These are phyloP conservation scores for Hymenoscyphus occultus DNA, from an alignment of 2,329 filamentous ascomycete genomes.

Conservation along the genomic window DNA sequence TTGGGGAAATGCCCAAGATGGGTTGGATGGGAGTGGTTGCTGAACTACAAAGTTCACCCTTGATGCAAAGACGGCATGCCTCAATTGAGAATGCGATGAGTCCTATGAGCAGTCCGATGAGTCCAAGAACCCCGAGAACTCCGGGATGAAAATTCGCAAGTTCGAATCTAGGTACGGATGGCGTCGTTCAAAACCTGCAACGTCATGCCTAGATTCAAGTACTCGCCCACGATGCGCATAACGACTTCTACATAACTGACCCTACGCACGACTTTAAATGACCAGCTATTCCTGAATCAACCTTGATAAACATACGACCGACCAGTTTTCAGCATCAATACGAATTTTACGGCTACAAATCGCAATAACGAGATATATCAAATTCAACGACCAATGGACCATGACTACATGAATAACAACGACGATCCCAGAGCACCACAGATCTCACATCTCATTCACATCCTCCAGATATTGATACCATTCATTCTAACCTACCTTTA, in stretches of 20 bases:
- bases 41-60: slow-evolving; percentile 59
- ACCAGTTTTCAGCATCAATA: not conserved
- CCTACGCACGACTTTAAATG: not conserved
- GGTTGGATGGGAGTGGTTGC: slow-evolving; percentile 63
- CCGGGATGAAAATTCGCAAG: not conserved
- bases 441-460: not conserved
- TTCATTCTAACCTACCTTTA: not conserved
- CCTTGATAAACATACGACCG: not conserved
- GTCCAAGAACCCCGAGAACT: not conserved
- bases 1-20: slow-evolving; percentile 46
- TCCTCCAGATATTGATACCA: not conserved
- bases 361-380: not conserved
- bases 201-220: not conserved
- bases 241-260: not conserved
- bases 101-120: slow-evolving; percentile 20
- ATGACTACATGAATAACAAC: not conserved
- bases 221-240: not conserved
- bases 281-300: not conserved
- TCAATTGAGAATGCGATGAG: slow-evolving; percentile 59
- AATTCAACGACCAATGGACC: not conserved
- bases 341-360: not conserved
- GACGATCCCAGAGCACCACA: not conserved
- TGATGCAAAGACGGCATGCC: slow-evolving; percentile 60
- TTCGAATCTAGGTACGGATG: not conserved
- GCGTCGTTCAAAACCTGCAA: not conserved